Base-by-base conservation (phyloP, 2,329 filamentous ascomycete genomes). In the Diaporthe batatas region DNA sequence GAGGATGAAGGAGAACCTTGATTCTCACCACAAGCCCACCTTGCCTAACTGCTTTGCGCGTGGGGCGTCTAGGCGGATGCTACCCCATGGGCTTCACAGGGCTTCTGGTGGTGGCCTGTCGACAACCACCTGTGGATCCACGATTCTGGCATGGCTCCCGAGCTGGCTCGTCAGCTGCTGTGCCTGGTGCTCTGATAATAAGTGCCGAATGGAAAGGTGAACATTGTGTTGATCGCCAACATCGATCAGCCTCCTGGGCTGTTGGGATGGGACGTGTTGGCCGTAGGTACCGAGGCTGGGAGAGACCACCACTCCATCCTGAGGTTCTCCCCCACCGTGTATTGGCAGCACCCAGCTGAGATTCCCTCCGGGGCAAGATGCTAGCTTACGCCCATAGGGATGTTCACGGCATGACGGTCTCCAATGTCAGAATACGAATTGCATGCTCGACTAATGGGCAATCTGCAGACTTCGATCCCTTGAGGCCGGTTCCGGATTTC, bases 1-100 rank as follows among this genome's bases (percentile, higher is more conserved):
- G 53, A 67, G 68, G 44, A 70, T 36, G 44, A 70, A 36, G 54
- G 68, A 68, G 53, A 59, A 59, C 70, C 72, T 69, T 72, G 70
- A 67, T 67, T 39, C 62, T 67, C 44, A 34, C 21, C n/a, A 44
- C 55, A 39, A 70, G 57, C 62, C 62, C 62, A 67, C 62, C 58
- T 42, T 47, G 21, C 14, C 58, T 47, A 47, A 49, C 39, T 44
- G 67, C 70, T 67, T 69, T 70, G 72, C 72, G 72, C 70, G 72
- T 74, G 72, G 69, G 69, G 59, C 62, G 57, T 25, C 47, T 25
- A 32, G 32, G 47, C 62, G 62, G 47, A 51, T 67, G 62, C n/a
- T 44, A 67, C 62, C 62, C 62, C 62, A 67, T 67, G 62, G 44
- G 62, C 44, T 8, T 36, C 34, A 36, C 2, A 36, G 11, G 34